Evolutionary conservation across 2,329 filamentous ascomycete genomes (phyloP).

Genomic region (Phaeosphaeria sp.): DNA sequence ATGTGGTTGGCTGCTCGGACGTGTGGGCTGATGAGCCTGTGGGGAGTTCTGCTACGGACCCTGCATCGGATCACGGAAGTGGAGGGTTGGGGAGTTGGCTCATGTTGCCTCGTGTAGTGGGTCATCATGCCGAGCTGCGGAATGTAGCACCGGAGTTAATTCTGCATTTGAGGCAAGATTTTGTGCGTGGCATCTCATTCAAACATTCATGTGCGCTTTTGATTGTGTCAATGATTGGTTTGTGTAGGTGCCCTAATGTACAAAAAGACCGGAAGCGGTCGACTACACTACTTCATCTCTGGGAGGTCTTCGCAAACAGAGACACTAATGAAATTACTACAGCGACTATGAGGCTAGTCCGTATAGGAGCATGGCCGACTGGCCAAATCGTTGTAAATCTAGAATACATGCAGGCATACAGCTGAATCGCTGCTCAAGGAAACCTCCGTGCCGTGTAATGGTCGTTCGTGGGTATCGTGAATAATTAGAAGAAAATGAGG

Average conservation of each 20-base stretch:
- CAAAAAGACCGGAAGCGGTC: not conserved
- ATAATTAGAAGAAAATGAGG: constrained; percentile 6
- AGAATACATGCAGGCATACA: not conserved
- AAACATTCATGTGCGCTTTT: not conserved
- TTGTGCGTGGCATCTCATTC: no score
- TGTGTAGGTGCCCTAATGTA: not conserved
- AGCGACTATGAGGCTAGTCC: not conserved
- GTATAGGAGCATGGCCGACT: not conserved
- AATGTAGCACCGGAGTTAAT: no score
- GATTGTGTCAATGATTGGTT: not conserved
- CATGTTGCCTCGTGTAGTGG: no score
- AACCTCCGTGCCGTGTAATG: not conserved
- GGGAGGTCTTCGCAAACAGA: not conserved
- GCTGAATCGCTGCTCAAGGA: not conserved
- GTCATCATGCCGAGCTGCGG: no score
- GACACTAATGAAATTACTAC: not conserved
- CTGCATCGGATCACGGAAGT: not conserved
- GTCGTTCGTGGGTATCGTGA: constrained; percentile 23
- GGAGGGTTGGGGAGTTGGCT: not conserved
- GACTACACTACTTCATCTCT: not conserved
- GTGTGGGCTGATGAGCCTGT: not conserved
- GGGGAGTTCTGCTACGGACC: not conserved
- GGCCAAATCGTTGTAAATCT: not conserved
- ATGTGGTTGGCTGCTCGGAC: not conserved
- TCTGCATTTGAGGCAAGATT: no score